Evolutionary conservation across 306 rosid genomes (phyloP).

Genomic region (Gastrolobium villosum): DNA sequence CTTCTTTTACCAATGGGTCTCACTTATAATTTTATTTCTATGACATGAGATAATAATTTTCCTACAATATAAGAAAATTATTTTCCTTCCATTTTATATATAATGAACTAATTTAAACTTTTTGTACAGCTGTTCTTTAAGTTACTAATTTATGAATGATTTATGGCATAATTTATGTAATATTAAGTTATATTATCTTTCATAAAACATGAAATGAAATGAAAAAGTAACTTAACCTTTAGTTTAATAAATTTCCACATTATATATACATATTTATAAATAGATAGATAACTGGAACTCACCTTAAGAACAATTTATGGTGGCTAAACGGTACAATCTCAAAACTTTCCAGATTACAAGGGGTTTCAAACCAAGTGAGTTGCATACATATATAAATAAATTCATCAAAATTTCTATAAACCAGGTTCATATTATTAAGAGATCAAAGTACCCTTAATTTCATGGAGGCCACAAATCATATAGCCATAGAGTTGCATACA

Average conservation of each 20-base stretch:
- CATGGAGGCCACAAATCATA: conserved; percentile 48
- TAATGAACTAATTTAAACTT: no score
- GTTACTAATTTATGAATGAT: neutral
- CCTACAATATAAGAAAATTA: no score
- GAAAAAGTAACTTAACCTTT: neutral
- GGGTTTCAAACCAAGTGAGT: neutral
- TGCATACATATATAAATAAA: no score
- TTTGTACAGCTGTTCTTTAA: no score
- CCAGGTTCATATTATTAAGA: neutral
- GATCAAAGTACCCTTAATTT: neutral
- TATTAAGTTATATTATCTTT: neutral
- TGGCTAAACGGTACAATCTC: neutral
- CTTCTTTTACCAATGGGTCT: no score
- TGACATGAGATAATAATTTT: no score
- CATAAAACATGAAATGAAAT: neutral
- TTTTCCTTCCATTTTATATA: no score
- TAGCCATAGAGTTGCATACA: conserved; percentile 47
- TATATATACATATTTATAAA: no score
- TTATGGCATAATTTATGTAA: neutral
- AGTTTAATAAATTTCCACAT: neutral
- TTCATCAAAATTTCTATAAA: neutral
- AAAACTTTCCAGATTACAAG: neutral
- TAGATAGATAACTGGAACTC: neutral
- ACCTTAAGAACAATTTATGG: neutral
- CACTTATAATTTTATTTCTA: no score